Conservation (phyloP, 257 asterid genomes). For the Penstemon newberryi region DNA sequence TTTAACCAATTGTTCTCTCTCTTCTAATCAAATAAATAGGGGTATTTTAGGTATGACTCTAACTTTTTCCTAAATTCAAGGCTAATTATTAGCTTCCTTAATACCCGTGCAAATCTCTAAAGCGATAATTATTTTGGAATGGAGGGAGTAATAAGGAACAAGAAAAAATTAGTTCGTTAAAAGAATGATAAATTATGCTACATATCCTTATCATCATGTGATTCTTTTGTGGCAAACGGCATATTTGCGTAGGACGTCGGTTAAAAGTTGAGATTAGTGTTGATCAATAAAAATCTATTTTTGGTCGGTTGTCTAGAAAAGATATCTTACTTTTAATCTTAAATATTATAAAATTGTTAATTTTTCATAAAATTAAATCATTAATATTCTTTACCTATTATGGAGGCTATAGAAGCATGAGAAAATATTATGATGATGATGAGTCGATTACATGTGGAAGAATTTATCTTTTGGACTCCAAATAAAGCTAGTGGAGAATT, state of each 20-base stretch:
- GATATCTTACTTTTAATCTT: conserved; percentile 4
- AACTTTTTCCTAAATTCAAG: no score
- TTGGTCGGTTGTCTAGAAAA: conserved; percentile 34
- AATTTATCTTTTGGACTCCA: conserved; percentile 28
- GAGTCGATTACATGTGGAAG: conserved; percentile 26
- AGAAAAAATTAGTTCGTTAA: no score
- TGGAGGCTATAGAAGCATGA: conserved; percentile 12
- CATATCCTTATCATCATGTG: conserved; percentile 29
- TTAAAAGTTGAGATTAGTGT: conserved; percentile 25
- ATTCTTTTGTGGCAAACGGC: conserved; percentile 30
- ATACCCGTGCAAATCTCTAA: no score
- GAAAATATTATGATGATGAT: conserved; percentile 1
- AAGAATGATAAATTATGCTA: no score
- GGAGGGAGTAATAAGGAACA: no score
- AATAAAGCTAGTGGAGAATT: conserved; percentile 32
- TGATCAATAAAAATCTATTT: conserved; percentile 8
- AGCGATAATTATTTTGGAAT: no score
- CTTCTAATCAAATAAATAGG: no score
- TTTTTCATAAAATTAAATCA: background rate
- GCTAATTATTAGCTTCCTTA: no score
- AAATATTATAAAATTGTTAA: background rate
- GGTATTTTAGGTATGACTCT: no score
- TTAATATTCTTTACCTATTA: conserved; percentile 34
- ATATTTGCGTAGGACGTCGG: conserved; percentile 13
- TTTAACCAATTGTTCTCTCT: no score